Evolutionary conservation across 2,329 filamentous ascomycete species (phyloP), one percentile per base, ranked within the genome.

Genomic region (Remersonia thermophila): DNA sequence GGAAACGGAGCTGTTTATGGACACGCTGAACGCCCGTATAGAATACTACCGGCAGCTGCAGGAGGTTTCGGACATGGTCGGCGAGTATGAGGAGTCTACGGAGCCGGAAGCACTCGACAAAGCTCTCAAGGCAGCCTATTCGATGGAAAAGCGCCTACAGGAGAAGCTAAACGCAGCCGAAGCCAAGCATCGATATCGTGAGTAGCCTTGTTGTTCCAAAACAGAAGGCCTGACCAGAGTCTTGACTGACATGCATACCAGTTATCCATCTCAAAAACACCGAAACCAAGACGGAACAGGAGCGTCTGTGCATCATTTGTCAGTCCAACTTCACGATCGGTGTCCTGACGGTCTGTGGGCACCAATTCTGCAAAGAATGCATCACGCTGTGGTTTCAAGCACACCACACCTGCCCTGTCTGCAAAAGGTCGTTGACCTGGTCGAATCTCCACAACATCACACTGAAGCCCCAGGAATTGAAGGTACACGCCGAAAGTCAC

Each of bases 31-130:
- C 50, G 68, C 77, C 27, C 78, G 91, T 11, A 61, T 95, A 1
- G 85, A 91, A 39, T 96, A 86, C 53, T 96, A 96, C 53, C 77
- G 80, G 4, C 86, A 95, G 51, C 67, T 96, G 9, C 91, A 96
- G 53, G 72, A 75, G 17, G 77, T 96, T n/a, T 95, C 87, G 0
- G 89, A 96, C 52, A 83, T 76, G 13, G 84, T 96, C 0, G 71
- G 73, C 4, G 78, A 81, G 1, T 83, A 82, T 38, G 78, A 85
- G 38, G 77, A 80, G 9, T 50, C 72, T 10, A 64, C 63, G 2
- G 62, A 79, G 9, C 69, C 81, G 30, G 55, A 61, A 9, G 50
- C 47, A 6, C 60, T 73, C 14, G 64, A 80, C 30, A 54, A 61
- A 7, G 50, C 48, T 7, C 58, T 73, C 12, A 63, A 67, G 27